Percentiles rank a stretch among this genome's conserved stretches.
Evolutionary conservation across 768 basidiomycete species (phyloP).

Genomic region (Tephrocybe sp.): DNA sequence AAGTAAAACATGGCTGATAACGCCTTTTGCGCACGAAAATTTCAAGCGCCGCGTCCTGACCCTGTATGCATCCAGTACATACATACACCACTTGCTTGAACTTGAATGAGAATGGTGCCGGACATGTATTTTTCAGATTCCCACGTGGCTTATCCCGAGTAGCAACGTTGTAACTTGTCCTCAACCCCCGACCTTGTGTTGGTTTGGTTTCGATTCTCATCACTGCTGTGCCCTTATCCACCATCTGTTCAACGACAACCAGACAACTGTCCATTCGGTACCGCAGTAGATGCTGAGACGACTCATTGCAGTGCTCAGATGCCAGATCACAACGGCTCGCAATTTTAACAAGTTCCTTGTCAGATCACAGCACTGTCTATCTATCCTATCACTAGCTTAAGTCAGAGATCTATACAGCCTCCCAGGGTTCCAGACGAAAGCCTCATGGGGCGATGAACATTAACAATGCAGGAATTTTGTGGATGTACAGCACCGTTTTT

Average conservation of each 20-base stretch:
- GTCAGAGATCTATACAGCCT: constrained; percentile 10
- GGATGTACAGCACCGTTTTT: background rate
- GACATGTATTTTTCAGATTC: background rate
- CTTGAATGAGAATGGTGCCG: background rate
- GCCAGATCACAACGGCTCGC: constrained; percentile 8
- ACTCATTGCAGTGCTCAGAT: background rate
- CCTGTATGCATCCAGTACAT: background rate
- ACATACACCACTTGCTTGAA: background rate
- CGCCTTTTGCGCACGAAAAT: no score
- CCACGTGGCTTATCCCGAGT: constrained; percentile 9
- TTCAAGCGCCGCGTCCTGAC: no score
- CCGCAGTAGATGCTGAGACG: constrained; percentile 10
- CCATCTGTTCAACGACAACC: constrained; percentile 13
- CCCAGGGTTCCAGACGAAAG: constrained; percentile 1
- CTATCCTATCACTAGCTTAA: background rate
- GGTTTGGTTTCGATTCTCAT: background rate
- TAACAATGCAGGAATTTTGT: background rate
- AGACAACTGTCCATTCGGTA: constrained; percentile 9
- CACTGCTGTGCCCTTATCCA: constrained; percentile 14
- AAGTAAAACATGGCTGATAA: no score
- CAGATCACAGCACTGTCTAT: constrained; percentile 8
- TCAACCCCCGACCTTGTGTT: background rate
- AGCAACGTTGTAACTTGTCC: background rate
- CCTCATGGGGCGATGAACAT: background rate
- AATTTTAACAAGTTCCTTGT: background rate